phyloP scores from a whole-genome alignment of 225 moss, liverwort and hornwort species.

The Rhytidiadelphus loreus region DNA sequence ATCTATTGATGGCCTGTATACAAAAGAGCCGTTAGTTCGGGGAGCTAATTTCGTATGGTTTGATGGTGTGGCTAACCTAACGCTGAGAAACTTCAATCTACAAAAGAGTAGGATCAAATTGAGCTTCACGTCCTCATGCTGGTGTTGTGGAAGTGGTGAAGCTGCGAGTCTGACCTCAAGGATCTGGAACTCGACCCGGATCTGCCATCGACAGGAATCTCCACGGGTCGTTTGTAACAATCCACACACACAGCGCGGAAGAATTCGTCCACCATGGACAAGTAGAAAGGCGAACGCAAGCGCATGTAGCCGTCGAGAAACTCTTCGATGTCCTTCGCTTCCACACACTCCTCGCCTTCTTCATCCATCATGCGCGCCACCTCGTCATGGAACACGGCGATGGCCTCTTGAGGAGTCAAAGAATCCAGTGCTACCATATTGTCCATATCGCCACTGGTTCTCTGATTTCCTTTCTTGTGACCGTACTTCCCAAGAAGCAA shows the following conservation, averaged over 20 bases:
- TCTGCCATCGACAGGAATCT: slow-evolving; percentile 3
- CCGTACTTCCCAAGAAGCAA: slow-evolving; percentile 1
- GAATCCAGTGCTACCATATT: slow-evolving; percentile 17
- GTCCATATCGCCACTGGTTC: background rate
- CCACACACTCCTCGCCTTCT: slow-evolving; percentile 25
- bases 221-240: slow-evolving; percentile 37
- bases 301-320: slow-evolving; percentile 46
- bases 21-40: background rate
- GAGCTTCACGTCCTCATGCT: background rate
- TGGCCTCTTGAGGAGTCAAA: slow-evolving; percentile 30
- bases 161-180: slow-evolving; percentile 16
- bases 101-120: background rate
- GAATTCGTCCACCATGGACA: slow-evolving; percentile 51
- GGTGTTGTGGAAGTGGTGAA: background rate
- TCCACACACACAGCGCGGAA: slow-evolving; percentile 42
- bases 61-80: background rate
- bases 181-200: slow-evolving; percentile 22
- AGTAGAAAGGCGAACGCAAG: slow-evolving; percentile 34
- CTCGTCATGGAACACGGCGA: slow-evolving; percentile 47
- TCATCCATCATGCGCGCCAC: slow-evolving; percentile 46
- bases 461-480: slow-evolving; percentile 7
- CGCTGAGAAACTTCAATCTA: background rate
- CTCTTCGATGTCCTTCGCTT: slow-evolving; percentile 24
- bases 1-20: background rate
- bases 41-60: background rate